Evolutionary conservation across 495 filamentous ascomycete genomes (phyloP), one percentile per base, ranked within the genome.

Genomic region (Aspergillus carlsbadensis): DNA sequence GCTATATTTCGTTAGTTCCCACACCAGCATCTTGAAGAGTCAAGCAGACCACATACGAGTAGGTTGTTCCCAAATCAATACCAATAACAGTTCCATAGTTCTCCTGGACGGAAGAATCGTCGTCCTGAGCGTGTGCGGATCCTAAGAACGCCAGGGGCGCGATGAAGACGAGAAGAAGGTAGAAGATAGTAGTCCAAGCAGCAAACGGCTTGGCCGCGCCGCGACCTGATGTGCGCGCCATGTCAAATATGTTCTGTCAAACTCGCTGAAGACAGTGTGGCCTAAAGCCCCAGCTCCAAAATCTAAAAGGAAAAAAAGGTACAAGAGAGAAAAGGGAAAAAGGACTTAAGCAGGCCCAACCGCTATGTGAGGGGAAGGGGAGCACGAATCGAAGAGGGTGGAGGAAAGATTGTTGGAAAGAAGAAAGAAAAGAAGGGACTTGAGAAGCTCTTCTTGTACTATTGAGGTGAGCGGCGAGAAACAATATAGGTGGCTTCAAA

Each of bases 11-110:
- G 39, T 21, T 41, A 41, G 62, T 68, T 29, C 22, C 4, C 13
- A n/a, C 26, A 29, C 29, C 10, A 17, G 13, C 34, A 22, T 3
- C n/a, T 20, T 22, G 45, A 31, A 43, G 22, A 48, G 10, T 11
- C 52, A 18, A 6, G 24, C 15, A n/a, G 18, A 40, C 22, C 22
- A 69, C 78, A 41, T 75, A 82, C 77, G 91, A 96, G 83, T 98
- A 98, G 47, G 94, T 98, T 45, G 94, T 98, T 75, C 94, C 94
- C 70, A 98, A 76, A 87, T 98, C 94, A 73, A 98, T 98, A 86
- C 94, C 94, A 68, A 98, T 93, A 57, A 96, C 91, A 77, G 48
- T 92, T 67, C 92, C 91, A 73, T 90, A 91, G 63, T 84, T 88
- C 42, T 93, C 87, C 56, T 78, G 77, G 60, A 84, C 78, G 55